These are phyloP conservation scores for Paratrypanosoma confusum DNA, from an alignment of 208 protist genomes.

Conservation along the genomic window DNA sequence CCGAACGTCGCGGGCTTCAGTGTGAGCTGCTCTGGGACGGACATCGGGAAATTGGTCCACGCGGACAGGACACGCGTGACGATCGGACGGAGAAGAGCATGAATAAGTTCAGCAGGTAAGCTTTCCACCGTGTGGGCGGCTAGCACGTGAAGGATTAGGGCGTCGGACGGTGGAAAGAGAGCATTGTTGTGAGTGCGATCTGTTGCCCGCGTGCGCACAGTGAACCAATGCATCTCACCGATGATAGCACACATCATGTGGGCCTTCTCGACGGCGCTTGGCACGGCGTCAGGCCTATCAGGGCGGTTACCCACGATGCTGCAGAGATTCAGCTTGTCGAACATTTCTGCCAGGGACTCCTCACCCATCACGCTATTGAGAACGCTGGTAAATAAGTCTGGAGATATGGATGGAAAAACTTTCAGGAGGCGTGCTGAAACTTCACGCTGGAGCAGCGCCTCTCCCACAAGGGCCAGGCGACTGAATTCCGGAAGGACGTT, in stretches of 20 bases:
- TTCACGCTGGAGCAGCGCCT: conserved; percentile 40
- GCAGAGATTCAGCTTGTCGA: conserved; percentile 25
- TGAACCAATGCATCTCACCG: conserved; percentile 83
- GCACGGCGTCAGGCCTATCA: neutral
- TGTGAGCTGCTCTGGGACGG: conserved; percentile 53
- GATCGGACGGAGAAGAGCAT: conserved; percentile 26
- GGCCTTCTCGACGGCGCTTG: conserved; percentile 11
- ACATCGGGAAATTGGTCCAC: conserved; percentile 77
- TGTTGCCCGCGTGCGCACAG: conserved; percentile 57
- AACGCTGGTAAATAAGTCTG: conserved; percentile 12
- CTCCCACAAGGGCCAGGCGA: conserved; percentile 56
- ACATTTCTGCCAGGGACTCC: conserved; percentile 24
- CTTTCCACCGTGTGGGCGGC: conserved; percentile 65
- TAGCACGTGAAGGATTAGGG: conserved; percentile 76
- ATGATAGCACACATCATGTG: conserved; percentile 68
- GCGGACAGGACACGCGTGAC: conserved; percentile 32
- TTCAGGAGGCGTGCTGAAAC: conserved; percentile 45
- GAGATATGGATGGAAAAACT: conserved; percentile 46
- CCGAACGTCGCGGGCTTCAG: conserved; percentile 45
- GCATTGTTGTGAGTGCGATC: conserved; percentile 85
- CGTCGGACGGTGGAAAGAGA: conserved; percentile 81
- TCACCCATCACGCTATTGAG: conserved; percentile 16
- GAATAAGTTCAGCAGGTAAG: conserved; percentile 67
- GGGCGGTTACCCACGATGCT: neutral
- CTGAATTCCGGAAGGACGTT: conserved; percentile 65